Evolutionary conservation across 192 early-diverging fungal species (phyloP).

Genomic region (Nowakowskiella sp.): DNA sequence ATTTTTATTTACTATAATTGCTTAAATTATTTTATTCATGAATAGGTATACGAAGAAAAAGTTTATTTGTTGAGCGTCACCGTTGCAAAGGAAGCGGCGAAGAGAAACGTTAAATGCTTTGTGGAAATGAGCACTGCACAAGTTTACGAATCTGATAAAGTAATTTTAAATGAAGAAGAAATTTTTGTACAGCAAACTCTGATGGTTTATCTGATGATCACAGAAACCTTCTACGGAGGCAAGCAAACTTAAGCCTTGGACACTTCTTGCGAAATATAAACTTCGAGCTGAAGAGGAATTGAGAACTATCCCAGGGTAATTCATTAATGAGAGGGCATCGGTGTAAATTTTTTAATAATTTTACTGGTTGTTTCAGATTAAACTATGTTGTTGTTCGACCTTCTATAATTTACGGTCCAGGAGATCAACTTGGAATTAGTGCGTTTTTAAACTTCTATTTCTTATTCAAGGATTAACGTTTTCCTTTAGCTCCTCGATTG

Average conservation of each 20-base stretch:
- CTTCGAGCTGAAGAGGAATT: constrained; percentile 70
- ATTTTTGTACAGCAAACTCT: constrained; percentile 27
- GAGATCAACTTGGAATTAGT: constrained; percentile 72
- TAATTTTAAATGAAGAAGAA: constrained; percentile 13
- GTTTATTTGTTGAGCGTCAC: constrained; percentile 61
- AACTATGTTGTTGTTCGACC: constrained; percentile 80
- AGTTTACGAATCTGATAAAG: constrained; percentile 76
- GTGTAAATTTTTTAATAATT: constrained; percentile 1
- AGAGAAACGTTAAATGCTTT: constrained; percentile 62
- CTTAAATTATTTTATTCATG: neutral
- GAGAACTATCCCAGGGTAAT: constrained; percentile 65
- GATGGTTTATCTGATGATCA: too few relatives aligned
- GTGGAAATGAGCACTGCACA: constrained; percentile 85
- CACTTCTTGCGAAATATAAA: constrained; percentile 63
- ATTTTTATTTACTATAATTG: neutral
- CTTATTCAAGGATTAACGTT: neutral
- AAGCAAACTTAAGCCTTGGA: constrained; percentile 79
- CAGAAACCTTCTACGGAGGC: constrained; percentile 54
- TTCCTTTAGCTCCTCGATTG: constrained; percentile 68
- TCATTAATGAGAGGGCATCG: neutral
- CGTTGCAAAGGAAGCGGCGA: constrained; percentile 78
- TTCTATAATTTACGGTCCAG: constrained; percentile 79
- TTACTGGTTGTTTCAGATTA: constrained; percentile 30
- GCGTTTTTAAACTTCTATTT: constrained; percentile 19
- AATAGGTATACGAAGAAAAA: constrained; percentile 76